phyloP scores from a whole-genome alignment of 352 stramenopile species.

The Saprolegnia parasitica region DNA sequence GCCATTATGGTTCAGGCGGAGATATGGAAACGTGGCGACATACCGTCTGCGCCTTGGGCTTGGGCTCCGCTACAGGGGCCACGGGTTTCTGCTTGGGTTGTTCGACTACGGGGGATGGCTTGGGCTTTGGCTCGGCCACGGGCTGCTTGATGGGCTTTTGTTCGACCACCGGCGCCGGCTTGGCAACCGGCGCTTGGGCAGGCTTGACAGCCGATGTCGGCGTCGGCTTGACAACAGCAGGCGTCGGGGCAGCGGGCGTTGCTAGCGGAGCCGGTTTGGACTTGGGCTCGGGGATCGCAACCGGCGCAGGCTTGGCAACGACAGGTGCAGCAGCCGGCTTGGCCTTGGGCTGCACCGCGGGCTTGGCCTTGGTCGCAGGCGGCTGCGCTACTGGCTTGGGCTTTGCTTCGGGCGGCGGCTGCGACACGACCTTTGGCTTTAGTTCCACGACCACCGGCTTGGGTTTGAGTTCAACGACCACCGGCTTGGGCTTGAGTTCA shows the following conservation, averaged over 20 bases:
- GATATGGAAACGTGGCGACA: too few species aligned
- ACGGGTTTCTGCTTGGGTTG: not conserved
- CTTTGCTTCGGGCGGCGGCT: not conserved
- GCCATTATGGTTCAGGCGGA: too few species aligned
- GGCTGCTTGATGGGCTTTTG: not conserved
- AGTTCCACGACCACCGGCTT: not conserved
- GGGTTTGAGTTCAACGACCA: conserved; percentile 3
- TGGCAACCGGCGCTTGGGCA: not conserved
- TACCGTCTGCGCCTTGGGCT: not conserved
- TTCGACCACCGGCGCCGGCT: not conserved
- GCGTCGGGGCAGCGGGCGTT: too few species aligned
- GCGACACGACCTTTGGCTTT: not conserved
- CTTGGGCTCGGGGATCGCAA: too few species aligned
- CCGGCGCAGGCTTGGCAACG: not conserved
- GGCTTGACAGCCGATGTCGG: not conserved
- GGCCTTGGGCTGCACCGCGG: not conserved
- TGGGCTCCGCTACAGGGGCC: not conserved
- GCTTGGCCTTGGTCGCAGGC: not conserved
- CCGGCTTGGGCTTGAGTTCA: conserved; percentile 3
- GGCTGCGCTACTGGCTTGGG: not conserved
- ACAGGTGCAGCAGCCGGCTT: not conserved
- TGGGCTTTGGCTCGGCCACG: not conserved
- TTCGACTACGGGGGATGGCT: not conserved
- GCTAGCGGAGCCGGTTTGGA: too few species aligned
- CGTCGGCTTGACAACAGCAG: not conserved